Evolutionary conservation across 164 flowering plant species (phyloP).

Genomic region (Saururus chinensis): DNA sequence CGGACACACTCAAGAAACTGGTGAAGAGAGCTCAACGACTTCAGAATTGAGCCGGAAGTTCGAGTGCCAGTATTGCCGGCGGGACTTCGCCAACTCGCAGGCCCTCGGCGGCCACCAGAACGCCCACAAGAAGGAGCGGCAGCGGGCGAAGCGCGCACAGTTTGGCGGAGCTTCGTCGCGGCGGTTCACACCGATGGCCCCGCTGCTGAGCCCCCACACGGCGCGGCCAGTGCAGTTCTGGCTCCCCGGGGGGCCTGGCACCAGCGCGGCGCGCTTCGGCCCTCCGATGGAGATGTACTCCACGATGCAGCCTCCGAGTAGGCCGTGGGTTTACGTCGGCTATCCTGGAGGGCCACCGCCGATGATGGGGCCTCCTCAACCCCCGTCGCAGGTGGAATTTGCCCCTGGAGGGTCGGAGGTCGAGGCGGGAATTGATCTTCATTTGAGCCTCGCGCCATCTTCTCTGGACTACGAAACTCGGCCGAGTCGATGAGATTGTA

Average conservation of each 20-base stretch:
- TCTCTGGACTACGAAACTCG: neutral
- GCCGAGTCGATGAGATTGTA: neutral
- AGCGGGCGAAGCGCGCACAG: slow-evolving; percentile 53
- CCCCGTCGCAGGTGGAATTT: neutral
- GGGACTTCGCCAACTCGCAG: slow-evolving; percentile 60
- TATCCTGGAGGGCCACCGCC: neutral
- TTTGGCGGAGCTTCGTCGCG: neutral
- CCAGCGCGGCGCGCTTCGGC: neutral
- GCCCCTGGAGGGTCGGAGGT: neutral
- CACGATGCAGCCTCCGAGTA: neutral
- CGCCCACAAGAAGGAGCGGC: slow-evolving; percentile 66
- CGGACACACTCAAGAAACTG: neutral
- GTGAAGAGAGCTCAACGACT: neutral
- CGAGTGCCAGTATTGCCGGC: slow-evolving; percentile 65
- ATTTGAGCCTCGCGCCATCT: neutral
- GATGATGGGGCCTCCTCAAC: neutral
- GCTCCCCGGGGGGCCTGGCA: neutral
- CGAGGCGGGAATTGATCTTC: neutral
- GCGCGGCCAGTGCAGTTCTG: neutral
- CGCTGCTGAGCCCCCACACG: neutral
- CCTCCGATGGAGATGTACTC: neutral
- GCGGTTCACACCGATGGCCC: neutral
- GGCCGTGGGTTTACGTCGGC: neutral
- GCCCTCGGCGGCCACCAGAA: slow-evolving; percentile 69
- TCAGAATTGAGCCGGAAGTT: slow-evolving; percentile 21